phyloP scores from a whole-genome alignment of 2,329 filamentous ascomycete species.

The Colletotrichum tanaceti region DNA sequence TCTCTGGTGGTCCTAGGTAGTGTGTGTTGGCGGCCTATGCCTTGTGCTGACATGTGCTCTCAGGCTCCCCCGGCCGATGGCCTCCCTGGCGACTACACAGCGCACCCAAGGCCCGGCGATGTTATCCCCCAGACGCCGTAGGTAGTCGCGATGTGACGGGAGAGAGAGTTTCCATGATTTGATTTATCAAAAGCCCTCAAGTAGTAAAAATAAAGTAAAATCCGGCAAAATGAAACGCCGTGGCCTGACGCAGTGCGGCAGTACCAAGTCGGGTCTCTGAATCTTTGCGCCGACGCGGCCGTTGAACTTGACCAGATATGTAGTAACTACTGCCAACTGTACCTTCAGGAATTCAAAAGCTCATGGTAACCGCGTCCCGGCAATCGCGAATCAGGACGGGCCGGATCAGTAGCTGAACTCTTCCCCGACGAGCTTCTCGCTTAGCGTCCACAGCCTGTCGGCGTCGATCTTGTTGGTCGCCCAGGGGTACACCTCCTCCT shows the following conservation, averaged over 20 bases:
- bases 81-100: conserved; percentile 25
- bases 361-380: too few species aligned
- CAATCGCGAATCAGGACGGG: too few species aligned
- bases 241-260: background rate
- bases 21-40: too few species aligned
- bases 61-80: conserved; percentile 29
- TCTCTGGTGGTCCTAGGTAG: background rate
- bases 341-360: background rate
- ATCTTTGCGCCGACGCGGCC: background rate
- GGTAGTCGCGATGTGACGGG: background rate
- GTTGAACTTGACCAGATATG: too few species aligned
- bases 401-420: conserved; percentile 44
- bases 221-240: too few species aligned
- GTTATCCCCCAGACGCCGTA: conserved; percentile 25
- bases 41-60: background rate
- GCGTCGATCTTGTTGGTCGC: conserved; percentile 46
- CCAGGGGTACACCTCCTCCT: conserved; percentile 46
- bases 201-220: background rate
- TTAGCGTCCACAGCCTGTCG: conserved; percentile 50
- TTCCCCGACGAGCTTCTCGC: conserved; percentile 50
- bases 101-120: conserved; percentile 17
- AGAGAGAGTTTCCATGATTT: too few species aligned
- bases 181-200: too few species aligned
- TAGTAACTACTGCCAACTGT: too few species aligned
- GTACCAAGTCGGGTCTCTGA: background rate